Evolutionary conservation across 345 rosid genomes (phyloP), one percentile per base, ranked within the genome.

Genomic region (Eucalyptus pauciflora): DNA sequence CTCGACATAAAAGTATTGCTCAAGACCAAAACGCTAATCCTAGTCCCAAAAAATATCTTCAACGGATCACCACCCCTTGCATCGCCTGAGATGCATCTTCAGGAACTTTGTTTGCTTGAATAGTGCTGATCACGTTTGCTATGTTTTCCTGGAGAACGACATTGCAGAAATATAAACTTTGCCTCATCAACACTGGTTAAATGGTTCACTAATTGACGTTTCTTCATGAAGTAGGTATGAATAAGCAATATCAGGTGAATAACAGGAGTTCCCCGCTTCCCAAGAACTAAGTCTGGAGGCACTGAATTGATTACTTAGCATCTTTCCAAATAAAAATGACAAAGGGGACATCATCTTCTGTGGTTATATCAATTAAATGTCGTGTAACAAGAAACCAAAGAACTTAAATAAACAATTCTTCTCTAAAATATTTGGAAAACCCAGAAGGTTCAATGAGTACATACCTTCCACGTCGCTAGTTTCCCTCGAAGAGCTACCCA

Each of bases 391-490:
- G 45, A 71, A 71, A 71, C 45, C 81, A 71, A 71, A 8, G 81
- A 71, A 17, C 13, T 33, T 71, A 25, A 71, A 9, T 33, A 33
- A 76, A 41, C 48, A 76, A 46, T 67, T n/a, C 37, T 45, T 48
- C 79, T 46, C 33, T 12, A 87, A 87, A 67, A 58, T 16, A n/a
- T 29, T 25, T 56, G 58, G 11, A 69, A 87, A 87, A 87, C 25
- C 50, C 46, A 41, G 43, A 48, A 25, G 54, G 54, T 50, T 31
- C 56, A 71, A 69, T 12, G 51, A 50, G 17, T n/a, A 89, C 86
- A 91, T 93, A 97, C 99, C 98, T 92, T 93, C 99, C 99, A 96
- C 29, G 93, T 91, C 60, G 94, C 95, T 31, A 97, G 95, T 93
- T 95, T 97, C 89, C 92, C 69, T 88, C 96, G 91, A 86, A 96